Evolutionary conservation across 495 filamentous ascomycete species (phyloP), one percentile per base, ranked within the genome.

Genomic region (Hypoxylon crocopeplum): DNA sequence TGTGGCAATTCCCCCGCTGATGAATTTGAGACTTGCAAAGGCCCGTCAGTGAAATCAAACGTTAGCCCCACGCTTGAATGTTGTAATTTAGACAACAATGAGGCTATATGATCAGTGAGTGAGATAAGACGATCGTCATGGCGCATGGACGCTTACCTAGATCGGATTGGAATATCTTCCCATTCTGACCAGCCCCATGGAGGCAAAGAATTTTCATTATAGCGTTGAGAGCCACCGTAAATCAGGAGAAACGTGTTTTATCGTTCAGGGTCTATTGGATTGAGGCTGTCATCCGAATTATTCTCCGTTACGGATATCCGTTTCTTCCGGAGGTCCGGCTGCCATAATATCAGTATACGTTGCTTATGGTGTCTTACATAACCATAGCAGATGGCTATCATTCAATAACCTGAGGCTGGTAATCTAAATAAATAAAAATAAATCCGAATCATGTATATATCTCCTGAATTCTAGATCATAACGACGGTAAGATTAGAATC

Each of bases 171-270:
- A 88, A 84, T 50, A 85, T 84, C 0, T 68, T 51, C 32, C 69
- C 77, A 59, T 82, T 86, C 24, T 85, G 87, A 24, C 84, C 85
- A 54, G 78, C 77, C 7, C 83, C 86, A 65, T 89, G 86, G 13
- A 88, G 82, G 53, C 84, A 84, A 34, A 89, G 80, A 47, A 88
- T 67, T 56, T 74, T 79, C 78, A 87, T 86, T 16, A 38, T 69
- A 41, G 46, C 30, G 19, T 17, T 8, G 37, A n/a, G 21, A 12
- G 37, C 69, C 39, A 47, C 45, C 10, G 21, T 20, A 13, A 42
- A 6, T 8, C 11, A 36, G 3, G 11, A 19, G n/a, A 29, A 30
- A 30, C 7, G 7, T 40, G 7, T 16, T 17, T 7, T 40, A 29
- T 16, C 12, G 11, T 50, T 17, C 4, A 16, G 2, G 10, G 8